A percentile compares a stretch with the other conserved stretches of the same genome.
Conservation (phyloP, 2,329 filamentous ascomycete genomes). For the Trichoderma brevicompactum region DNA sequence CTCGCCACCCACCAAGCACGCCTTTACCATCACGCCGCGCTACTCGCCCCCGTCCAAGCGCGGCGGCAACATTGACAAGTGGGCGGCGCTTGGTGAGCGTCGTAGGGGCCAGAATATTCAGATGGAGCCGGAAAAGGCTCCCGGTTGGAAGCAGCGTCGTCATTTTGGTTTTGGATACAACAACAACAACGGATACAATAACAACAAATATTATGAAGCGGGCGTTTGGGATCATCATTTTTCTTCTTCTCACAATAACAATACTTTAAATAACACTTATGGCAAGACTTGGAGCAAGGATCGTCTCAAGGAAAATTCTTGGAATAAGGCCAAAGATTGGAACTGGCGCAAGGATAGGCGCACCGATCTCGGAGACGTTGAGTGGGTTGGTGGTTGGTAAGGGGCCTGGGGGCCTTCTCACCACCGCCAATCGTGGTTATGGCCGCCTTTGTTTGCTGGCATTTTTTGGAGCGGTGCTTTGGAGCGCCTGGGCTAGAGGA, state of each 20-base stretch:
- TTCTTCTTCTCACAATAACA: conserved; percentile 45
- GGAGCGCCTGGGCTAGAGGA: not conserved
- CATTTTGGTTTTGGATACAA: conserved; percentile 51
- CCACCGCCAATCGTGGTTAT: conserved; percentile 65
- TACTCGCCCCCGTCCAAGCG: conserved; percentile 72
- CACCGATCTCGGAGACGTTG: conserved; percentile 75
- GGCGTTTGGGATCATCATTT: conserved; percentile 56
- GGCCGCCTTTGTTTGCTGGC: conserved; percentile 39
- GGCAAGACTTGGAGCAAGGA: conserved; percentile 47
- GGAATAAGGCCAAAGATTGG: conserved; percentile 63
- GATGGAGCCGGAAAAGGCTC: conserved; percentile 55
- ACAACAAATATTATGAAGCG: conserved; percentile 51
- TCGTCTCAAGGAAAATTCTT: conserved; percentile 57
- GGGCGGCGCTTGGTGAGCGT: conserved; percentile 84
- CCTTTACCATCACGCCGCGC: conserved; percentile 49
- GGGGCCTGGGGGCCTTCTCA: conserved; percentile 44
- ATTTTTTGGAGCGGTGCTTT: conserved; percentile 2
- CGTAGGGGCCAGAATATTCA: conserved; percentile 68
- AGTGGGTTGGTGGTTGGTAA: conserved; percentile 94
- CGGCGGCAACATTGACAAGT: conserved; percentile 70
- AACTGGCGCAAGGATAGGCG: conserved; percentile 66
- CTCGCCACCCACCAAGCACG: conserved; percentile 43
- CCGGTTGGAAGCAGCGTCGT: conserved; percentile 55
- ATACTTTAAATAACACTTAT: conserved; percentile 35
- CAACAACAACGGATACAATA: conserved; percentile 49